These are phyloP conservation scores for Karstenula rhodostoma DNA, from an alignment of 2,329 filamentous ascomycete species.

Conservation along the genomic window DNA sequence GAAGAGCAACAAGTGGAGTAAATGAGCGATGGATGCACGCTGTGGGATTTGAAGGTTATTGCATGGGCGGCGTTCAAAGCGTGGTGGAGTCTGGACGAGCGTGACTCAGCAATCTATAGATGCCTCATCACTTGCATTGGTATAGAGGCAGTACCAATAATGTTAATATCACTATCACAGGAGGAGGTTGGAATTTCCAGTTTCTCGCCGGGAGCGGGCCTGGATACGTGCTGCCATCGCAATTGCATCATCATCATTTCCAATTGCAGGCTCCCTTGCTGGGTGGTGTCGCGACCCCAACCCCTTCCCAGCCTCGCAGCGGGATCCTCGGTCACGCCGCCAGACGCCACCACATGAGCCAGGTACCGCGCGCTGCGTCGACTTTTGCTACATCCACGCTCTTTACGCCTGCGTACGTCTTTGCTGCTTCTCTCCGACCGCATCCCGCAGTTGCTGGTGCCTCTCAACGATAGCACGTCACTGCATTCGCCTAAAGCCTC, in stretches of 20 bases:
- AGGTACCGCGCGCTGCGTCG: constrained; percentile 2
- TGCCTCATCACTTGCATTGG: background rate
- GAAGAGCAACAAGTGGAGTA: constrained; percentile 57
- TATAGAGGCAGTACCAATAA: constrained; percentile 9
- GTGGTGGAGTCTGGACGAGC: background rate
- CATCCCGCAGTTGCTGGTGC: background rate
- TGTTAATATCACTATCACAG: constrained; percentile 1
- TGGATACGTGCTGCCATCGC: background rate
- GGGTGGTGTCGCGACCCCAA: constrained; percentile 6
- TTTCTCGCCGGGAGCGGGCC: background rate
- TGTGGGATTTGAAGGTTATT: constrained; percentile 2
- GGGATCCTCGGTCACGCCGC: constrained; percentile 8
- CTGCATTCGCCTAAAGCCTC: background rate
- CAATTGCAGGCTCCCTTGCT: background rate
- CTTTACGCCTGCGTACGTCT: background rate
- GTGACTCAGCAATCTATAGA: background rate
- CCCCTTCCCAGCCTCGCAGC: constrained; percentile 15
- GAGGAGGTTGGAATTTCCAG: background rate
- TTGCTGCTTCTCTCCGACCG: background rate
- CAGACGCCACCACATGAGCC: background rate
- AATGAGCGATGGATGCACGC: background rate
- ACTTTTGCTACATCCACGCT: background rate
- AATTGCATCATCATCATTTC: constrained; percentile 16
- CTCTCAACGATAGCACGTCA: constrained; percentile 7
- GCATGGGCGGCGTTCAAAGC: constrained; percentile 9